Conservation (phyloP, 306 rosid genomes). For the Quercus dentata region DNA sequence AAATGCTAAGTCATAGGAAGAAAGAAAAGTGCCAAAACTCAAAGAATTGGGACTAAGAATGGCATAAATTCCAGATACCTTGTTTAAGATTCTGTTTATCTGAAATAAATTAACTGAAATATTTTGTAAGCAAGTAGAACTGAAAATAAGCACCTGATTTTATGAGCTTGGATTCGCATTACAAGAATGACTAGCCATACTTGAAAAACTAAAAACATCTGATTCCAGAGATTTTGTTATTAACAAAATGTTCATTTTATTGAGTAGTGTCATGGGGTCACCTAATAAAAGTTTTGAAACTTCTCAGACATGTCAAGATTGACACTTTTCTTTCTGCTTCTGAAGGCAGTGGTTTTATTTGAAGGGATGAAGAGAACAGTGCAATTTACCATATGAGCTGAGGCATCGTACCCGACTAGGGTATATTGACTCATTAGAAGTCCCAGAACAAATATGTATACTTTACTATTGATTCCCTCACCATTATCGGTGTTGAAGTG, state of each 20-base stretch:
- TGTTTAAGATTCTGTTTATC: not conserved
- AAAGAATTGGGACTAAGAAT: not conserved
- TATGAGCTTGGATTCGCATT: not conserved
- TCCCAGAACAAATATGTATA: constrained; percentile 84
- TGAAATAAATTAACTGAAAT: not conserved
- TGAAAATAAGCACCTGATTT: not conserved
- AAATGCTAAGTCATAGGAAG: not conserved
- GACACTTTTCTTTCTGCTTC: not conserved
- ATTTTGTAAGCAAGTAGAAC: not conserved
- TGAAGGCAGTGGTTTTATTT: not conserved
- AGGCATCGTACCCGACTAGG: constrained; percentile 86
- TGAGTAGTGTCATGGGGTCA: not conserved
- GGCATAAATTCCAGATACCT: not conserved
- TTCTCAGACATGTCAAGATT: not conserved
- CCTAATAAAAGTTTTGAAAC: not conserved
- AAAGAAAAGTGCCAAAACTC: constrained; percentile 8
- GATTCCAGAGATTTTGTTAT: not conserved
- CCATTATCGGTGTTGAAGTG: constrained; percentile 81
- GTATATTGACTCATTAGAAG: constrained; percentile 95
- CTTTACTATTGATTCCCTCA: constrained; percentile 57
- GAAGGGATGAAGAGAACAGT: constrained; percentile 3
- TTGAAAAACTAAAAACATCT: not conserved
- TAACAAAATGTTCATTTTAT: not conserved
- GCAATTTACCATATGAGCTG: constrained; percentile 86
- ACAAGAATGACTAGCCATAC: not conserved